These are phyloP conservation scores for Phialophora macrospora DNA, from an alignment of 2,329 filamentous ascomycete genomes.

Conservation along the genomic window DNA sequence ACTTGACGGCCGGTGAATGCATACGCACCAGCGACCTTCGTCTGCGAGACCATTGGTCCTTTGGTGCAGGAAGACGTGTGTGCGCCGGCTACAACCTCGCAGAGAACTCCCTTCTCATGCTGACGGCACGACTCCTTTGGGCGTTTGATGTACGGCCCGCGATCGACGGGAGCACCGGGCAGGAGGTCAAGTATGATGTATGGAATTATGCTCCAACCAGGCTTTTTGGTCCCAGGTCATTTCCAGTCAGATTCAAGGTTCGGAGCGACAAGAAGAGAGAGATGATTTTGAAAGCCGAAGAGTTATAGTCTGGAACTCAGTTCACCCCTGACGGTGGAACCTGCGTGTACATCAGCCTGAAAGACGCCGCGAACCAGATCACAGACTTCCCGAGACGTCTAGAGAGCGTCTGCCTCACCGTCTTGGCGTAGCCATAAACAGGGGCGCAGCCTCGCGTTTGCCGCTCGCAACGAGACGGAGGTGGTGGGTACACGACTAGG, in stretches of 20 bases:
- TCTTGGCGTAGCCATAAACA: not conserved
- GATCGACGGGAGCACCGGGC: slow-evolving; percentile 11
- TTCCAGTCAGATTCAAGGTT: slow-evolving; percentile 16
- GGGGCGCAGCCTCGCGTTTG: not conserved
- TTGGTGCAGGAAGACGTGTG: slow-evolving; percentile 51
- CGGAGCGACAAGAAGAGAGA: slow-evolving; percentile 7
- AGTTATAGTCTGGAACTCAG: not conserved
- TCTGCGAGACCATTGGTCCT: slow-evolving; percentile 19
- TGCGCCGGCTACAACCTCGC: slow-evolving; percentile 57
- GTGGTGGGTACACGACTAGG: too few species aligned
- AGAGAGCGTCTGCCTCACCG: not conserved
- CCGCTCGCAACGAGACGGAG: too few species aligned
- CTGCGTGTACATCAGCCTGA: too few species aligned
- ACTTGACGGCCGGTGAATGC: slow-evolving; percentile 40
- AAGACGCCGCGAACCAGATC: too few species aligned
- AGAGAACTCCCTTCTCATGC: slow-evolving; percentile 54
- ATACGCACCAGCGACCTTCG: slow-evolving; percentile 5
- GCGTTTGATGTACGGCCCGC: slow-evolving; percentile 20
- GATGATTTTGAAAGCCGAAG: slow-evolving; percentile 10
- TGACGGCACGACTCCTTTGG: slow-evolving; percentile 48
- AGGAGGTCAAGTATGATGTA: slow-evolving; percentile 7
- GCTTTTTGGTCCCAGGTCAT: slow-evolving; percentile 21
- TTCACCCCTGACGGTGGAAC: too few species aligned
- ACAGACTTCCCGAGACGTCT: not conserved
- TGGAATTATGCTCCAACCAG: slow-evolving; percentile 15